Conservation (phyloP, 164 flowering plant genomes). For the Macadamia integrifolia region DNA sequence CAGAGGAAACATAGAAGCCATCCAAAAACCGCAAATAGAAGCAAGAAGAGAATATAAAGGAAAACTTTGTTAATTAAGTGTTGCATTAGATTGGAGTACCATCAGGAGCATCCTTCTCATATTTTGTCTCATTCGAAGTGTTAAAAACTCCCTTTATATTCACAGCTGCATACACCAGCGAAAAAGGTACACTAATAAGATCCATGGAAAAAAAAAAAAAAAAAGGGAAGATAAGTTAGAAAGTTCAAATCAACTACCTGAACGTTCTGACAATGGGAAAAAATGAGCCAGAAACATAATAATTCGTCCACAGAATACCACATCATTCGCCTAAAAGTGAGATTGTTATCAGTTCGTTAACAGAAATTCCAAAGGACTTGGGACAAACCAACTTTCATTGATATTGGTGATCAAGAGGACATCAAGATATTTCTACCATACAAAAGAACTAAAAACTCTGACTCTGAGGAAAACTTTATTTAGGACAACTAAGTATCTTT, state of each 20-base stretch:
- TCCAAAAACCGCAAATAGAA: background rate
- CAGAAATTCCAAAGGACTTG: background rate
- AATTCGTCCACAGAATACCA: slow-evolving; percentile 94
- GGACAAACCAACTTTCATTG: background rate
- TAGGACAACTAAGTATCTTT: too few species aligned
- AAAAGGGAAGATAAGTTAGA: background rate
- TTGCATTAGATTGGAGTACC: slow-evolving; percentile 33
- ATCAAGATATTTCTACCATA: too few species aligned
- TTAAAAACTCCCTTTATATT: slow-evolving; percentile 99
- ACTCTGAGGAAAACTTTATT: too few species aligned
- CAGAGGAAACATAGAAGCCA: too few species aligned
- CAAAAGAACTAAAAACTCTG: too few species aligned
- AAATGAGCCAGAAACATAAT: slow-evolving; percentile 97
- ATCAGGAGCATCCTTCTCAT: slow-evolving; percentile 89
- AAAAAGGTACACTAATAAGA: slow-evolving; percentile 1
- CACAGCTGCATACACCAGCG: slow-evolving; percentile 57
- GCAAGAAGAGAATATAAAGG: background rate
- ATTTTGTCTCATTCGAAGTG: slow-evolving; percentile 92
- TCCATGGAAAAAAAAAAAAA: background rate
- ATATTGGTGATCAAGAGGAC: background rate
- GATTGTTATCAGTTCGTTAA: background rate
- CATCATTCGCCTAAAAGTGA: slow-evolving; percentile 85
- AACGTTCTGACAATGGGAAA: slow-evolving; percentile 97
- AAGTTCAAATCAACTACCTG: slow-evolving; percentile 47
- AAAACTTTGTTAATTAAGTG: slow-evolving; percentile 1